Evolutionary conservation across 1,284 basidiomycete genomes (phyloP).

Genomic region (Ceratorhiza oryzae-sativae): DNA sequence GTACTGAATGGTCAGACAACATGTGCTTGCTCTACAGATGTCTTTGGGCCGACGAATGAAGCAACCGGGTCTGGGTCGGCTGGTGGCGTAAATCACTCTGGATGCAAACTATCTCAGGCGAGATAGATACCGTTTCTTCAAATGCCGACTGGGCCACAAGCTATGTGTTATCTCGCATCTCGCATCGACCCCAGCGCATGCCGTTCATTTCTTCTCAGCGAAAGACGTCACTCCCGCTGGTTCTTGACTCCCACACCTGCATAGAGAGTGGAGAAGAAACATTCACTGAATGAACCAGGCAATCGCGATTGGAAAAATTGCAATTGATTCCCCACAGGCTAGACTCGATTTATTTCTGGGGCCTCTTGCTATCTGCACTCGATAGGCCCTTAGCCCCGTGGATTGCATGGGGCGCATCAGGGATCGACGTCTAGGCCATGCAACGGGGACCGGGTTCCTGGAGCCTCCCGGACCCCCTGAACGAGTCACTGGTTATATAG

Average conservation of each 20-base stretch:
- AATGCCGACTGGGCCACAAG: background rate
- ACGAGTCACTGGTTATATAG: background rate
- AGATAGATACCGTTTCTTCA: background rate
- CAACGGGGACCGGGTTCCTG: constrained; percentile 5
- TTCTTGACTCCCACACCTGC: background rate
- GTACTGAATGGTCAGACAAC: background rate
- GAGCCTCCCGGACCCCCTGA: background rate
- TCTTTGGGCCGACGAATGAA: background rate
- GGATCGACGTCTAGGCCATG: background rate
- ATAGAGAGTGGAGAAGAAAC: background rate
- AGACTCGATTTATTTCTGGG: background rate
- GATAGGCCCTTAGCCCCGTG: background rate
- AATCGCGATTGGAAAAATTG: constrained; percentile 1
- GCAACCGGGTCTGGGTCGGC: background rate
- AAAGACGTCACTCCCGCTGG: background rate
- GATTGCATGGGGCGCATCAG: background rate
- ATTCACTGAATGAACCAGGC: background rate
- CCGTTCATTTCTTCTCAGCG: background rate
- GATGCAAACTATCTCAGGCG: background rate
- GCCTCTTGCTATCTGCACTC: constrained; percentile 3
- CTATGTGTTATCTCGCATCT: background rate
- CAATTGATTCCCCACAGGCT: constrained; percentile 34
- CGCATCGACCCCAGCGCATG: background rate
- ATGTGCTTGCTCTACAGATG: background rate
- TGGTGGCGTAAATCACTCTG: background rate